Evolutionary conservation across 768 basidiomycete genomes (phyloP).

Genomic region (Trametes cubensis): DNA sequence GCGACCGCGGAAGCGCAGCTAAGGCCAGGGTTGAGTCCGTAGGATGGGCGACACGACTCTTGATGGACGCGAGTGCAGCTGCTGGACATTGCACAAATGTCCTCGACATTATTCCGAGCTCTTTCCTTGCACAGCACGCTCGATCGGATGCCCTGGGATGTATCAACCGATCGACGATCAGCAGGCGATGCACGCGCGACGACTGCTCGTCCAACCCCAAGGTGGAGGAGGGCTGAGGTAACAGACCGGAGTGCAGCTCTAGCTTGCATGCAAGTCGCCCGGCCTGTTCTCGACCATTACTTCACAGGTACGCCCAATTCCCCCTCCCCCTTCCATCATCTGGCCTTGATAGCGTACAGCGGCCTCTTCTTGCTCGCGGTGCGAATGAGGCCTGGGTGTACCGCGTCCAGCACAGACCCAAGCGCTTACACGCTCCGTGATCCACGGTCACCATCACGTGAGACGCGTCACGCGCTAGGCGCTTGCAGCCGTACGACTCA

Average conservation of each 20-base stretch:
- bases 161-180: constrained; percentile 11
- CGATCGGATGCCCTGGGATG: background rate
- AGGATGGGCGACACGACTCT: background rate
- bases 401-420: too few relatives aligned
- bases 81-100: background rate
- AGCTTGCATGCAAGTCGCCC: too few relatives aligned
- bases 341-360: too few relatives aligned
- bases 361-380: too few relatives aligned
- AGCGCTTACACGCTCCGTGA: background rate
- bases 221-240: too few relatives aligned
- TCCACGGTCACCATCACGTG: constrained; percentile 5
- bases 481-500: background rate
- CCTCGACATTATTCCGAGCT: too few relatives aligned
- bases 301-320: too few relatives aligned
- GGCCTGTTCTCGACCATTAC: too few relatives aligned
- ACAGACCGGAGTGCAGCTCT: too few relatives aligned
- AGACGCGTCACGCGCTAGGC: background rate
- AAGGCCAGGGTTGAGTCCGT: background rate
- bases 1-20: background rate
- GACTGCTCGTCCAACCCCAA: background rate
- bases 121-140: background rate
- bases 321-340: too few relatives aligned
- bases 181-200: background rate
- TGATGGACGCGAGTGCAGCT: background rate
- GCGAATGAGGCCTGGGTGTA: too few relatives aligned